Percentiles rank a stretch among this genome's conserved stretches.
These are phyloP conservation scores for Cordyceps tenuipes DNA, from an alignment of 2,329 filamentous ascomycete genomes.

Conservation along the genomic window DNA sequence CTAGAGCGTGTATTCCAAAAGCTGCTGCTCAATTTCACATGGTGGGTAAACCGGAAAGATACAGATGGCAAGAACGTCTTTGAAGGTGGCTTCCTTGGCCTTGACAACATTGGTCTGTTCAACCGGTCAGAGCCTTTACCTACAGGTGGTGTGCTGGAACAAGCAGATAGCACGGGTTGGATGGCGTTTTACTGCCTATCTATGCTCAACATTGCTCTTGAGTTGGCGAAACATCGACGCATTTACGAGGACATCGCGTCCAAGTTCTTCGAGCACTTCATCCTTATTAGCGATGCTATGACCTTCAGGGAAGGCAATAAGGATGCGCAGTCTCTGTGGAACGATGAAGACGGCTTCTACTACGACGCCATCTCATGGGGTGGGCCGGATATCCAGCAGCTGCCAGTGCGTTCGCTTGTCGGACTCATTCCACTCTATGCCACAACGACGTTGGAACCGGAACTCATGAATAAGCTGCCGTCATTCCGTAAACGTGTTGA, in stretches of 20 bases:
- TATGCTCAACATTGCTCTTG: conserved; percentile 95
- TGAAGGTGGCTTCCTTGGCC: conserved; percentile 87
- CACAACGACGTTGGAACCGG: conserved; percentile 84
- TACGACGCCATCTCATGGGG: conserved; percentile 98
- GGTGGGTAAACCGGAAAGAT: conserved; percentile 98
- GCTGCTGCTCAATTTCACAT: conserved; percentile 90
- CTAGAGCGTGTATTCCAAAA: conserved; percentile 96
- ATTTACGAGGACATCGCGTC: conserved; percentile 96
- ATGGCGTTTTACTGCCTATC: conserved; percentile 96
- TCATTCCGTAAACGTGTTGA: conserved; percentile 88
- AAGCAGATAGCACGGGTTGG: conserved; percentile 96
- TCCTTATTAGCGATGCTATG: conserved; percentile 97
- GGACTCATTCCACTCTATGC: conserved; percentile 91
- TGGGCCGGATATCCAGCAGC: conserved; percentile 84
- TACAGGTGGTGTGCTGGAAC: conserved; percentile 86
- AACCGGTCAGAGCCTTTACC: conserved; percentile 93
- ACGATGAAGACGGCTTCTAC: conserved; percentile 94
- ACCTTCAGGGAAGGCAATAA: conserved; percentile 63
- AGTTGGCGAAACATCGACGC: conserved; percentile 87
- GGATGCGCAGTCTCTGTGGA: conserved; percentile 83
- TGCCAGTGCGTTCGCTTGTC: conserved; percentile 85
- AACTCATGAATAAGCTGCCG: conserved; percentile 84
- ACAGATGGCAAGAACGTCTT: conserved; percentile 93
- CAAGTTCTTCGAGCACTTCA: conserved; percentile 98
- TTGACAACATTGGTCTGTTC: conserved; percentile 97